A percentile compares a stretch with the other conserved stretches of the same genome.
Conservation (phyloP, 805 yeast species). For the Wickerhamomyces subpelliculosus region DNA sequence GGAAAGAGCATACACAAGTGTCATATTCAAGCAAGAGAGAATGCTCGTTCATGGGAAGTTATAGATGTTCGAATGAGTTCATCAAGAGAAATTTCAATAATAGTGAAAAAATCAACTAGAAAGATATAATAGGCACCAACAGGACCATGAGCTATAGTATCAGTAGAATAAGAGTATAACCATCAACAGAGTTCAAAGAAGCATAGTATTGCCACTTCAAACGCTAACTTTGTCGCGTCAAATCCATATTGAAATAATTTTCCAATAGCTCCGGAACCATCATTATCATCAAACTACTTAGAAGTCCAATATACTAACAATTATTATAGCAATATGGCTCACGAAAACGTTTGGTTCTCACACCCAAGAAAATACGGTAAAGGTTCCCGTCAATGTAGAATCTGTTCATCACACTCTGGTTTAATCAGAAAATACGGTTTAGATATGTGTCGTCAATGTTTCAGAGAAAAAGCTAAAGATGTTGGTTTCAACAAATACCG, state of each 20-base stretch:
- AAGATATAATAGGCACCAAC: not conserved
- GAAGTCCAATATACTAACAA: conserved; percentile 14
- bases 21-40: too few species aligned
- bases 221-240: too few species aligned
- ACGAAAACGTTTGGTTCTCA: conserved; percentile 99
- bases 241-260: too few species aligned
- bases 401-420: conserved; percentile 98
- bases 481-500: conserved; percentile 99
- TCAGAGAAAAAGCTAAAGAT: conserved; percentile 99
- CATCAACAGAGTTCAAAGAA: too few species aligned
- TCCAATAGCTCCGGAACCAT: too few species aligned
- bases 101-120: not conserved
- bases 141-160: too few species aligned
- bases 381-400: conserved; percentile 99
- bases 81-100: too few species aligned
- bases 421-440: conserved; percentile 99
- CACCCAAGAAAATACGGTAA: conserved; percentile 99
- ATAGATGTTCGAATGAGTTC: too few species aligned
- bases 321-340: conserved; percentile 81
- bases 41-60: too few species aligned
- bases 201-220: too few species aligned
- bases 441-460: conserved; percentile 99
- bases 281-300: too few species aligned
- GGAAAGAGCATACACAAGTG: too few species aligned
- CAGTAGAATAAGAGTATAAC: not conserved